These are phyloP conservation scores for Lizonia empirigonia DNA, from an alignment of 2,329 filamentous ascomycete species.

Conservation along the genomic window DNA sequence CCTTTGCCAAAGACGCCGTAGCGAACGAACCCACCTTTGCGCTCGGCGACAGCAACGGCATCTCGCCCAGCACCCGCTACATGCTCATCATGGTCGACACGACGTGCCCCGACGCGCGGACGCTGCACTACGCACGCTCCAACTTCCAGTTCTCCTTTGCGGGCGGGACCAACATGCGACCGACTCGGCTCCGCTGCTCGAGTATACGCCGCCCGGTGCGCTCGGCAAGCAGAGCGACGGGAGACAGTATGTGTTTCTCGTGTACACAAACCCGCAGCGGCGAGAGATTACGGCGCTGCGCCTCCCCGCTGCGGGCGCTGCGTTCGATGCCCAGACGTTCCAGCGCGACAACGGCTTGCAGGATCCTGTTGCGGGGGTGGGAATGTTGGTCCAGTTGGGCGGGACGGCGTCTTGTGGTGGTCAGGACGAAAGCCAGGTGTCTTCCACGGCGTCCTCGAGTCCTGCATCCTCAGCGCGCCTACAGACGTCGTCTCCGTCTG, in stretches of 20 bases:
- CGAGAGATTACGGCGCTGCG: slow-evolving; percentile 29
- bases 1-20: slow-evolving; percentile 36
- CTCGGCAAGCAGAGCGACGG: slow-evolving; percentile 40
- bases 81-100: slow-evolving; percentile 44
- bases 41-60: slow-evolving; percentile 42
- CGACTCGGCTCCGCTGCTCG: slow-evolving; percentile 21
- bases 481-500: not conserved
- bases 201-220: slow-evolving; percentile 41
- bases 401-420: slow-evolving; percentile 28
- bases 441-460: not conserved
- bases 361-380: slow-evolving; percentile 38
- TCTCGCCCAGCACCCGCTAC: slow-evolving; percentile 33
- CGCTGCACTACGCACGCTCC: slow-evolving; percentile 39
- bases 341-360: slow-evolving; percentile 37
- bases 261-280: slow-evolving; percentile 38
- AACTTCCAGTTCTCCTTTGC: slow-evolving; percentile 41
- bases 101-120: slow-evolving; percentile 34
- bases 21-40: slow-evolving; percentile 39
- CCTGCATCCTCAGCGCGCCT: not conserved
- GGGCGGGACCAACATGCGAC: slow-evolving; percentile 35
- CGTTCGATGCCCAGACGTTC: slow-evolving; percentile 39
- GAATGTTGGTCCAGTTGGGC: slow-evolving; percentile 44
- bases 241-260: slow-evolving; percentile 41
- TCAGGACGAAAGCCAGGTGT: not conserved
- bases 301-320: slow-evolving; percentile 31